Evolutionary conservation across 2,329 filamentous ascomycete genomes (phyloP).

Genomic region (Aspergillus sergii): DNA sequence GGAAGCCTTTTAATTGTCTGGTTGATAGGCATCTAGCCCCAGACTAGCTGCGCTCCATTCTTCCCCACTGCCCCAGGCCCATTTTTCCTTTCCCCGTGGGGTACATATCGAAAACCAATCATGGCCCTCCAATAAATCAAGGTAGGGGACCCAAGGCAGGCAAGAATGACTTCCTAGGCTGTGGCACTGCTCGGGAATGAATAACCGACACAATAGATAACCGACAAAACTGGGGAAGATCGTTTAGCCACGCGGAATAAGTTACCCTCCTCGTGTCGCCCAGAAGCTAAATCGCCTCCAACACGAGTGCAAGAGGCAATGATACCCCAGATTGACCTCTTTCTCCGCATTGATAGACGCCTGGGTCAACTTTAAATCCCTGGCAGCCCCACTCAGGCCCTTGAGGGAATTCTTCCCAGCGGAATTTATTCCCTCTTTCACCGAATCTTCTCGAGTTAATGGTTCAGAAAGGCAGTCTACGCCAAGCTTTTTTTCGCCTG

Average conservation of each 20-base stretch:
- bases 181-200: not conserved
- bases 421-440: not conserved
- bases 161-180: not conserved
- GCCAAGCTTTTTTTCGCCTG: not conserved
- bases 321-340: not conserved
- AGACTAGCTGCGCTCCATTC: not conserved
- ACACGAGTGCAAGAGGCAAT: not conserved
- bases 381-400: not conserved
- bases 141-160: not conserved
- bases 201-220: not conserved
- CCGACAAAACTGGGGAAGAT: not conserved
- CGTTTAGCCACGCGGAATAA: not conserved
- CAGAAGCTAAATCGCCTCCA: not conserved
- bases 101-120: not conserved
- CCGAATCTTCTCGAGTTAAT: not conserved
- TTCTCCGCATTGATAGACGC: not conserved
- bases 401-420: not conserved
- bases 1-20: not conserved
- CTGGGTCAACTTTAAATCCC: not conserved
- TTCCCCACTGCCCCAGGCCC: not conserved
- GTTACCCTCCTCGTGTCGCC: not conserved
- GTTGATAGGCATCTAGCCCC: not conserved
- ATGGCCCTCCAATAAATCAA: not conserved
- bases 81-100: conserved; percentile 1
- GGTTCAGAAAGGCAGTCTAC: not conserved